Base-by-base conservation (phyloP, 2,329 filamentous ascomycete species). In the Apiospora kogelbergensis region DNA sequence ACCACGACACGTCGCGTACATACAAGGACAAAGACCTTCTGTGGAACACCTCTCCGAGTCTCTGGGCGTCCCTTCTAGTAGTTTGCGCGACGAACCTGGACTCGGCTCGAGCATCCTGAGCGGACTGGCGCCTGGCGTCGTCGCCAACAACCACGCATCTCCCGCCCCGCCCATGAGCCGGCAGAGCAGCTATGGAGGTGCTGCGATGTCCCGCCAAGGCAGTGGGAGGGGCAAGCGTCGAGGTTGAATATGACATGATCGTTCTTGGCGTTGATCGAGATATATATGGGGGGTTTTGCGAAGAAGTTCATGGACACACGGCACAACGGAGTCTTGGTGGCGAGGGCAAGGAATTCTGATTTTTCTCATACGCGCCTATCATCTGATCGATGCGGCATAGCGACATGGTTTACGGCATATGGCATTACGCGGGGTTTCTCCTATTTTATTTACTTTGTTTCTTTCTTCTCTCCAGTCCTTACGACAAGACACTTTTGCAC, bases 111-210 rank as follows among this genome's bases (percentile, higher is more conserved):
- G 42, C 73, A 41, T 72, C 72, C 44, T 76, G 75, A 65, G 70
- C 67, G 7, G 78, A 76, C 3, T 76, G 40, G 70, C 69, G 6
- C 71, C 67, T 46, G 69, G 70, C 26, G 71, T 73, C 10, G 67
- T 57, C n/a, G 65, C 70, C 10, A 75, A 73, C 65, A 72, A 71
- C 57, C 24, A 67, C 42, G 46, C 66, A 3, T 72, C 74, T 5
- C 68, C 79, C 33, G 83, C 81, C 0, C 80, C 80, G 17, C 83
- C 86, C 1, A 88, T 88, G 84, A 88, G 86, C 73, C 84, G 85
- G 45, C 85, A 86, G 76, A 88, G 84, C 78, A 88, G 85, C 67
- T 79, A 84, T 4, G 85, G 86, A 30, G 87, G 86, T 53, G 84
- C 84, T 41, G 81, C 85, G 15, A 89, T 89, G 86, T 89, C 86